phyloP scores from a whole-genome alignment of 1,139 yeast species.

The Candida glucosophila region DNA sequence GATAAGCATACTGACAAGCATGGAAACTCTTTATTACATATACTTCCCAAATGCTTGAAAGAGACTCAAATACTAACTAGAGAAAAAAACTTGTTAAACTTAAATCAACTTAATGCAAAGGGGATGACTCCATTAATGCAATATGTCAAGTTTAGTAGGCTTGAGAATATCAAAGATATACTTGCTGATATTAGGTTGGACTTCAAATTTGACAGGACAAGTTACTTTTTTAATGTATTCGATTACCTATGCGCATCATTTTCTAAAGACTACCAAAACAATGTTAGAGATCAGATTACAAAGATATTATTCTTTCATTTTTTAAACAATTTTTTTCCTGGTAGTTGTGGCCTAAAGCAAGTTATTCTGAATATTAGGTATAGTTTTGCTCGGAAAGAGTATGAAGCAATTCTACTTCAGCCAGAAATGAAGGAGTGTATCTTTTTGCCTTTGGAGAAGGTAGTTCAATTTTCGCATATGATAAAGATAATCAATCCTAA shows the following conservation, averaged over 20 bases:
- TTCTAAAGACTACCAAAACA: no score
- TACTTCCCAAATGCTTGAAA: slow-evolving; percentile 42
- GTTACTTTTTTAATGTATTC: slow-evolving; percentile 34
- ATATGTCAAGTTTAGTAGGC: slow-evolving; percentile 61
- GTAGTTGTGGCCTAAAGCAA: no score
- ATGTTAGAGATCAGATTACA: no score
- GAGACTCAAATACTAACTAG: slow-evolving; percentile 25
- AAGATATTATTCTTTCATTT: no score
- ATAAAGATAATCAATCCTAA: slow-evolving; percentile 27
- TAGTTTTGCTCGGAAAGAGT: not conserved
- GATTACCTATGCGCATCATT: no score
- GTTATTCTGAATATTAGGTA: not conserved
- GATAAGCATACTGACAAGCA: slow-evolving; percentile 60
- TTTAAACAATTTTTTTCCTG: no score
- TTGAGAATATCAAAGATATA: slow-evolving; percentile 46
- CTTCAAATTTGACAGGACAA: slow-evolving; percentile 34
- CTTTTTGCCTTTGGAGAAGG: not conserved
- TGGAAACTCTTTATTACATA: slow-evolving; percentile 74
- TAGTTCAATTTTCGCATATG: slow-evolving; percentile 25
- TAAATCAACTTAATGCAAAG: slow-evolving; percentile 55
- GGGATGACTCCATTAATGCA: slow-evolving; percentile 64
- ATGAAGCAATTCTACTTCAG: slow-evolving; percentile 7
- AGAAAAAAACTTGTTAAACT: slow-evolving; percentile 32
- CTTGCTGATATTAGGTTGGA: slow-evolving; percentile 38
- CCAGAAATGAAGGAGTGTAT: no score